Conservation (phyloP, 306 rosid species). For the Gillenia trifoliata region DNA sequence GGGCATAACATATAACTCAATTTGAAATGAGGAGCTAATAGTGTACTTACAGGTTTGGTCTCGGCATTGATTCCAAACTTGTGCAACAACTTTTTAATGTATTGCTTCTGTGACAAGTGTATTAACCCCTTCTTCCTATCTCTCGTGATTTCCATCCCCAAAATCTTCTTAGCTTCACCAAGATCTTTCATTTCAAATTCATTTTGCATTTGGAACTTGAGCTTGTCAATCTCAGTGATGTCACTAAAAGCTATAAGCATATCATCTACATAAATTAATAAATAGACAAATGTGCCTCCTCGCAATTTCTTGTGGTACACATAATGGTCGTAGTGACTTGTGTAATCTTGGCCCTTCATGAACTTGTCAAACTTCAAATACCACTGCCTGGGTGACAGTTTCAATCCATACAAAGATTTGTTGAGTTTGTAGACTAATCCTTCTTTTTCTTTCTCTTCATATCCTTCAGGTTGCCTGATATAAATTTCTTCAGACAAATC, state of each 20-base stretch:
- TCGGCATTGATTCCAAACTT: not conserved
- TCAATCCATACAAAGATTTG: not conserved
- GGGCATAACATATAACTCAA: too few relatives aligned
- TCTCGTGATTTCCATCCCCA: not conserved
- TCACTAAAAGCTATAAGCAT: too few relatives aligned
- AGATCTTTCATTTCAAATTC: too few relatives aligned
- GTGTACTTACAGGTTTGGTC: not conserved
- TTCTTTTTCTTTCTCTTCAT: not conserved
- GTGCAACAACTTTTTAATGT: not conserved
- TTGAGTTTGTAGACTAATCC: not conserved
- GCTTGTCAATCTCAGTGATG: too few relatives aligned
- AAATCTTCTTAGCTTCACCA: not conserved
- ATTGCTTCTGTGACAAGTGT: not conserved
- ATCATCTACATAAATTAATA: too few relatives aligned
- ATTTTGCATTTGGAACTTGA: too few relatives aligned
- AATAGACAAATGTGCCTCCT: too few relatives aligned
- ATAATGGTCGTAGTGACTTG: too few relatives aligned
- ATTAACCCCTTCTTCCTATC: not conserved
- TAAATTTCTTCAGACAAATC: not conserved
- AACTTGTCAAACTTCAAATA: not conserved
- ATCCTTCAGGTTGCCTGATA: not conserved
- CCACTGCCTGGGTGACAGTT: not conserved
- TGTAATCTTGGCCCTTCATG: too few relatives aligned
- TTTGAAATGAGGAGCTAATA: not conserved
- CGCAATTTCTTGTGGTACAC: too few relatives aligned